Base-by-base conservation (phyloP, 805 yeast species). In the Hanseniaspora opuntiae region DNA sequence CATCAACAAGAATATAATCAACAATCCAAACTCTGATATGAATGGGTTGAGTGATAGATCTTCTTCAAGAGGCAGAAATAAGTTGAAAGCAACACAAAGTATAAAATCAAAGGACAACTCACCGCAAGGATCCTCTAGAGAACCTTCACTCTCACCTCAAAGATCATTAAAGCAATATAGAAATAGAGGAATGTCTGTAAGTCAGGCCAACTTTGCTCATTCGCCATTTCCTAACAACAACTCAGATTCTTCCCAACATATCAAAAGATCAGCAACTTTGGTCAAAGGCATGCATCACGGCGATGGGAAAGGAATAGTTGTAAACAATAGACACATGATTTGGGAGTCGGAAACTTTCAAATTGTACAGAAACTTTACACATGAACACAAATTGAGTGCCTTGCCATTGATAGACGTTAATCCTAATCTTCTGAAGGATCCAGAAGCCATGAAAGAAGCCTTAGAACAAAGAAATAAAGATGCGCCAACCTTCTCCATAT, bases 321-420 rank as follows among this genome's bases (percentile, higher is more conserved):
- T 50, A 3, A 50, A 53, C 16, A 53, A 45, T 33, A 48, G 52
- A 35, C 56, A 42, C n/a, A 38, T 53, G 48, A 53, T 60, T 16
- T 45, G 59, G 48, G 59, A 59, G 33, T 57, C 58, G 5, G 62
- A 61, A 30, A 56, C 57, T 25, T 63, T 63, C 52, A 58, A 56
- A 37, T 56, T 63, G 4, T 62, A 48, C 47, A 63, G 61, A 37
- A 60, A 62, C 45, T 65, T 65, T 9, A 57, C 55, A 37, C 66
- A 63, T 55, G 63, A 59, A 51, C 66, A 63, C 48, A 55, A 58
- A 45, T 47, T 63, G 33, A 58, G 57, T 44, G 59, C 60, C 7
- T 53, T 60, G 3, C 60, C 64, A 3, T 32, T 63, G 16, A 44
- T 53, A 19, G 52, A 48, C 16, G 33, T 53, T 4, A 53, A 44